Evolutionary conservation across 2,329 filamentous ascomycete species (phyloP), one percentile per base, ranked within the genome.

Genomic region (Xylogone sp.): DNA sequence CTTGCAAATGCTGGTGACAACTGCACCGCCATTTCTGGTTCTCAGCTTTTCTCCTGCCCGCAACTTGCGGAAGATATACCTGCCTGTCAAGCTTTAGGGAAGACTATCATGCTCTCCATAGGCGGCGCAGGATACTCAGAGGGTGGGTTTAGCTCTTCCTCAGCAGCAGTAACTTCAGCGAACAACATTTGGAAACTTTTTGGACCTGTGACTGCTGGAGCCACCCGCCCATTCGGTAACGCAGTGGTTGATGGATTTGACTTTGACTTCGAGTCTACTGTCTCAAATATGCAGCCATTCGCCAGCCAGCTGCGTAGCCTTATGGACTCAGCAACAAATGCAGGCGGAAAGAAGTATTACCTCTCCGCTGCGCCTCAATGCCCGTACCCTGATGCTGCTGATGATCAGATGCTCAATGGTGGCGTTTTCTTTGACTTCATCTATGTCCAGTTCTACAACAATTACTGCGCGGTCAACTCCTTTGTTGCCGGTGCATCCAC

Each of bases 211-310:
- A 62, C 67, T 34, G 60, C 68, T 12, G 71, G 68, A 24, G 71
- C 71, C 7, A 73, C 81, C 51, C 81, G 88, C 7, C 87, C 87
- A 1, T 90, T 90, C 64, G 84, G 84, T 50, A 68, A 70, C 10
- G 80, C 83, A 9, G 73, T 81, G 3, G 70, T 91, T 43, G 86
- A 91, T 65, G 88, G 88, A 3, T 90, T 91, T 65, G 87, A 91
- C 68, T 82, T 90, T 56, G 87, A 91, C 65, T 84, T 90, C 55
- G 87, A 90, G 69, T 27, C 79, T 4, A 67, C 68, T 2, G 77
- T 79, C 13, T 67, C 68, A 45, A 84, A 88, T 69, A 82, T 86
- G 69, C 74, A 72, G 0, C 69, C 79, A 1, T 87, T 90, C 59
- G 84, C 77, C 1, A 71, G 74, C 34, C 71, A 76, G 49, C 75